Conservation (phyloP, 2,329 filamentous ascomycete genomes). For the Elsinoe perseae region DNA sequence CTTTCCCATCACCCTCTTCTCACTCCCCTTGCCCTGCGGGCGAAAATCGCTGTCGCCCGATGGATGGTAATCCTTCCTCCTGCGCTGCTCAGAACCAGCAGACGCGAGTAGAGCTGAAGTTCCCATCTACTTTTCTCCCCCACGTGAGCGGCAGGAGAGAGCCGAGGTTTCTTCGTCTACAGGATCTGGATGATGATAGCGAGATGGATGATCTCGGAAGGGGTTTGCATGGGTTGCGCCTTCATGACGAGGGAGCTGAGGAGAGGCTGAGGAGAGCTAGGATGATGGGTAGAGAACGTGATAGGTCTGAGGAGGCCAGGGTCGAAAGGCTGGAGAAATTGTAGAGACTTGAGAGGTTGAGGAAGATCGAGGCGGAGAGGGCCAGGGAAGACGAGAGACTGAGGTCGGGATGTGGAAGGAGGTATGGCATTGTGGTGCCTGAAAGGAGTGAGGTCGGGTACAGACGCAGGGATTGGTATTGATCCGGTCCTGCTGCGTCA, state of each 20-base stretch:
- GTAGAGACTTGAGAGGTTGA: background rate
- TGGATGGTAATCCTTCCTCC: background rate
- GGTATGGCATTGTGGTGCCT: conserved; percentile 1
- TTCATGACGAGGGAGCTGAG: background rate
- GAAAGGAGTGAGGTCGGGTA: background rate
- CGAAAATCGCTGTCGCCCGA: too few relatives aligned
- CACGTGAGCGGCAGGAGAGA: background rate
- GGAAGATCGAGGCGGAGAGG: background rate
- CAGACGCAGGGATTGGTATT: background rate
- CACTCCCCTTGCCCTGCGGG: background rate
- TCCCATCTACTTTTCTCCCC: background rate
- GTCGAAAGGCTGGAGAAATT: background rate
- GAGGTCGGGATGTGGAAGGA: background rate
- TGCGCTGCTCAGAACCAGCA: background rate
- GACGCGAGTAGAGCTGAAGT: background rate
- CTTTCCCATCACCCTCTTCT: background rate
- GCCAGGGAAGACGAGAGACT: background rate
- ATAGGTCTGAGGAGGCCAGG: background rate
- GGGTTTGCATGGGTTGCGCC: background rate
- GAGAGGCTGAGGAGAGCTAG: background rate
- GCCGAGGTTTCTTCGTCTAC: background rate
- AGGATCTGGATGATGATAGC: background rate
- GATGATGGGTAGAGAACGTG: background rate
- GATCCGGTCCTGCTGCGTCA: background rate
- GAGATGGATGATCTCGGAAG: background rate